Evolutionary conservation across 2,329 filamentous ascomycete species (phyloP).

Genomic region (Coniochaeta hoffmannii): DNA sequence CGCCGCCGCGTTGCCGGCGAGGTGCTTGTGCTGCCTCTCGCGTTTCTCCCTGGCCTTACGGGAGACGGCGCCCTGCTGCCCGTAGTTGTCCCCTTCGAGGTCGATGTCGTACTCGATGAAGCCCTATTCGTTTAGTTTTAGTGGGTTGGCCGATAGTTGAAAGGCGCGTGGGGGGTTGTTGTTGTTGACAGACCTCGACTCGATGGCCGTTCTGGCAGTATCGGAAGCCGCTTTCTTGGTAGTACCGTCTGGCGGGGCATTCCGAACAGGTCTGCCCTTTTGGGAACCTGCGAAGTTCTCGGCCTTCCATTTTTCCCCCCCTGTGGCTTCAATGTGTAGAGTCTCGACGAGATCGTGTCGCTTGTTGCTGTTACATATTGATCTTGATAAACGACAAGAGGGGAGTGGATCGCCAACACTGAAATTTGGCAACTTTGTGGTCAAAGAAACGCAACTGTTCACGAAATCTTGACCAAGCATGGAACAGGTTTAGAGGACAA

Average conservation of each 20-base stretch:
- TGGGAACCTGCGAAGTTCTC: constrained; percentile 43
- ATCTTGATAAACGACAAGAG: too few species aligned
- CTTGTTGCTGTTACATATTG: too few species aligned
- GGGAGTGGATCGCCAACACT: too few species aligned
- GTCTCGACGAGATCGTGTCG: too few species aligned
- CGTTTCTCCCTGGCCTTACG: constrained; percentile 51
- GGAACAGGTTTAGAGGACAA: too few species aligned
- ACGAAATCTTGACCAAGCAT: too few species aligned
- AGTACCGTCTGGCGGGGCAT: constrained; percentile 67
- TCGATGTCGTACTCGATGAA: constrained; percentile 49
- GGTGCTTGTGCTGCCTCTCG: constrained; percentile 46
- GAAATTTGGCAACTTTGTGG: too few species aligned
- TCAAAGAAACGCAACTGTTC: too few species aligned
- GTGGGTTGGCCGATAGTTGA: background rate
- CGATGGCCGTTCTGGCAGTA: constrained; percentile 78
- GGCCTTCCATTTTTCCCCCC: constrained; percentile 14
- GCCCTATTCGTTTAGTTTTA: constrained; percentile 26
- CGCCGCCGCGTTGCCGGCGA: constrained; percentile 60
- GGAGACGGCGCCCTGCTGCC: constrained; percentile 45
- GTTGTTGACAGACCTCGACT: constrained; percentile 50
- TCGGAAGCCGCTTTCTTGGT: constrained; percentile 66
- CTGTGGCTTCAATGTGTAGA: background rate
- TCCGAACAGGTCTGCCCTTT: constrained; percentile 47
- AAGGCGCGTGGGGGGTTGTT: background rate
- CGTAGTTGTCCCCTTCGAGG: constrained; percentile 61